A percentile compares a stretch with the other conserved stretches of the same genome.
Conservation (phyloP, 768 basidiomycete species). For the Boletus eberwhitei region DNA sequence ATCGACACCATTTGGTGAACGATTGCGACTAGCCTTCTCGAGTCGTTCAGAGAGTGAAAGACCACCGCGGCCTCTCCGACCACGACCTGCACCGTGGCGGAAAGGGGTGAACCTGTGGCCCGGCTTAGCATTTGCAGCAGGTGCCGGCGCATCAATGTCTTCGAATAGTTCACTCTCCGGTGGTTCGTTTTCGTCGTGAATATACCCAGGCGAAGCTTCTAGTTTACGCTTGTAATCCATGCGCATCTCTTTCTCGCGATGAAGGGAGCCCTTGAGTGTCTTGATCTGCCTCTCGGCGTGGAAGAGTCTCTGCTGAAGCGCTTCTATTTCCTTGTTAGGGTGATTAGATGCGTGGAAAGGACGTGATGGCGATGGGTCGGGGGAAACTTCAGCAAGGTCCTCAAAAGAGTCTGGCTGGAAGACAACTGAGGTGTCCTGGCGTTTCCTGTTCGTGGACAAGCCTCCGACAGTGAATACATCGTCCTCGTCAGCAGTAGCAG, state of each 20-base stretch:
- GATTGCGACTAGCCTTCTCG: conserved; percentile 53
- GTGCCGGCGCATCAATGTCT: conserved; percentile 40
- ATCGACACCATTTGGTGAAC: conserved; percentile 42
- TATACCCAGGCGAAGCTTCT: conserved; percentile 38
- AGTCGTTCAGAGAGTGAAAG: conserved; percentile 59
- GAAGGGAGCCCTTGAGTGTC: conserved; percentile 74
- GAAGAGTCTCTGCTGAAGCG: conserved; percentile 73
- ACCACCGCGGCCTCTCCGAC: conserved; percentile 52
- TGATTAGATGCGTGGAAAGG: conserved; percentile 71
- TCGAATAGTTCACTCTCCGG: conserved; percentile 43
- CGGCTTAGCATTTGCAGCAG: conserved; percentile 32
- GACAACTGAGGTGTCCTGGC: conserved; percentile 48
- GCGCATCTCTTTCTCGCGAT: conserved; percentile 79
- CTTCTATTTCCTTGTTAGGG: conserved; percentile 78
- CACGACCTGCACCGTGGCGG: conserved; percentile 44
- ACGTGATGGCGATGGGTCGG: conserved; percentile 58
- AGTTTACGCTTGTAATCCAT: conserved; percentile 62
- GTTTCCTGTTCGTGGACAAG: conserved; percentile 59
- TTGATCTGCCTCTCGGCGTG: conserved; percentile 85
- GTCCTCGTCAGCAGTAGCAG: conserved; percentile 50
- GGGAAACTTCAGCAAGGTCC: conserved; percentile 50
- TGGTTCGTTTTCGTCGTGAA: conserved; percentile 37
- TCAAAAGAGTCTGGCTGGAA: conserved; percentile 46
- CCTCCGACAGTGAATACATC: conserved; percentile 67
- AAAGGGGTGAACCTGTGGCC: conserved; percentile 51